Evolutionary conservation across 2,329 filamentous ascomycete genomes (phyloP).

Genomic region (Penicillium italicum): DNA sequence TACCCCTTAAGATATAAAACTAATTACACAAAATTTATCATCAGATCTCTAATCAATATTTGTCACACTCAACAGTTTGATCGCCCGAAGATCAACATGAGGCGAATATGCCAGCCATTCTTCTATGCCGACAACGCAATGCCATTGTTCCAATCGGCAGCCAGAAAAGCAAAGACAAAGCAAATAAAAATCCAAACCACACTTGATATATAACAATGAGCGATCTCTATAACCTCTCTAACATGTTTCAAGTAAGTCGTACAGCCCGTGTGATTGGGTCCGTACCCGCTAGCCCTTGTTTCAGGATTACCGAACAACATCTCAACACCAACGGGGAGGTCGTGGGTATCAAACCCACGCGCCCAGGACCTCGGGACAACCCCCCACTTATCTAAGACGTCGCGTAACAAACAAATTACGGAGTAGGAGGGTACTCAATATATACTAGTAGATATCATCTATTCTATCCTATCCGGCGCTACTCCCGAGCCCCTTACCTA

Average conservation of each 20-base stretch:
- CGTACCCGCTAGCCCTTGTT: conserved; percentile 17
- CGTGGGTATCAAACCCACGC: conserved; percentile 13
- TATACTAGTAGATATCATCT: background rate
- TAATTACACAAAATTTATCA: background rate
- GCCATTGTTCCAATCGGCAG: background rate
- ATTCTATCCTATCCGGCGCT: background rate
- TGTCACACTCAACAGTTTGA: background rate
- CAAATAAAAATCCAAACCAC: background rate
- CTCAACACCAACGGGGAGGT: background rate
- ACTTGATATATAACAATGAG: background rate
- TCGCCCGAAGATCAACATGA: conserved; percentile 2
- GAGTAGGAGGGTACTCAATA: background rate
- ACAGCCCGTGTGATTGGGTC: conserved; percentile 15
- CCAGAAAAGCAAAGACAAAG: background rate
- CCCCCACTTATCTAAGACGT: conserved; percentile 13
- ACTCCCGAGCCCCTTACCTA: conserved; percentile 6
- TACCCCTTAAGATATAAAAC: background rate
- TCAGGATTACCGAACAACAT: conserved; percentile 13
- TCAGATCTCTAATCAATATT: background rate
- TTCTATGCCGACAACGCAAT: background rate
- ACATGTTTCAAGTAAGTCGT: conserved; percentile 14
- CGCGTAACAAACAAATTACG: conserved; percentile 18
- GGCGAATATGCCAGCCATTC: background rate
- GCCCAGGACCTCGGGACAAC: conserved; percentile 3
- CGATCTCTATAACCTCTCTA: background rate